Evolutionary conservation across 345 rosid genomes (phyloP), one percentile per base, ranked within the genome.

Genomic region (Lepidium africanum): DNA sequence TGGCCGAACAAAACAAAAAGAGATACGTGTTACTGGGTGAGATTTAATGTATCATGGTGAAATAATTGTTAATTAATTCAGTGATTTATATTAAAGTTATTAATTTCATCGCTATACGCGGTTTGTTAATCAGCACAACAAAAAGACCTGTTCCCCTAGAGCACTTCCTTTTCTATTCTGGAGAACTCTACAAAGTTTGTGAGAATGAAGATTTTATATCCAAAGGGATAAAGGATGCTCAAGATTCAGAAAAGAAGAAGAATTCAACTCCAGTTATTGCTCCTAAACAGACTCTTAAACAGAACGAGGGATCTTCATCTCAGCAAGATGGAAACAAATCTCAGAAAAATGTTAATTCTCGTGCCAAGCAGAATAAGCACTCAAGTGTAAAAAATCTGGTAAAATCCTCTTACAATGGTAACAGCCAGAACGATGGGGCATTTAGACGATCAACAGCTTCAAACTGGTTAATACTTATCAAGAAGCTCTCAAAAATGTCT

Each of bases 101-200:
- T 16, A 14, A 38, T 65, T 40, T 63, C 16, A 2, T 58, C 14
- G 3, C 57, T 52, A 38, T 39, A 25, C 40, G 37, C 30, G 41
- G 47, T 77, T 63, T 64, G 60, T 73, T 72, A 5, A 43, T 72
- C 85, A 93, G 98, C 76, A 93, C 98, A 56, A 81, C 83, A n/a
- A 81, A 83, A 86, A 84, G 98, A 82, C 97, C 98, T 25, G 98
- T 93, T 53, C 98, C 98, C 3, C 77, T 93, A 75, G 98, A 93
- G 85, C 98, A 93, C 61, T 90, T 94, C 71, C 54, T 93, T 70
- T 93, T 87, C 74, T 93, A 83, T 74, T 81, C 96, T 3, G 97
- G 97, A 72, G 96, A 90, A 76, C 86, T 90, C 52, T 81, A 88
- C 83, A 82, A 82, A 74, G 83, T 88, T 65, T 93, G 97, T 70